Evolutionary conservation across 2,329 filamentous ascomycete genomes (phyloP).

Genomic region (Verticillium alfalfae): DNA sequence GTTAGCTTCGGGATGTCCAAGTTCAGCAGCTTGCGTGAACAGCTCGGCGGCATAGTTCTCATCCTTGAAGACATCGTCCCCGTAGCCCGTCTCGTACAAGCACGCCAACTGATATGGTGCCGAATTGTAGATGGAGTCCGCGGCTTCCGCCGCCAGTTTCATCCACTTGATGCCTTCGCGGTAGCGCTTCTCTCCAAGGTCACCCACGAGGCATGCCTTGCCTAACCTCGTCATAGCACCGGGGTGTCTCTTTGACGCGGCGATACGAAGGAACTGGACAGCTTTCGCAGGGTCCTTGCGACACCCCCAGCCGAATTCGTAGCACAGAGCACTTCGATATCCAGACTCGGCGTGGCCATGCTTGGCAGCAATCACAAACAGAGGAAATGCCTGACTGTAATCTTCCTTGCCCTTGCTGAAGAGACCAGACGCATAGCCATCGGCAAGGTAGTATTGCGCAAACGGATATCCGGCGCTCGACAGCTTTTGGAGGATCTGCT

Average conservation of each 20-base stretch:
- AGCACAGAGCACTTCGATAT: conserved; percentile 88
- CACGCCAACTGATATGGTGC: conserved; percentile 87
- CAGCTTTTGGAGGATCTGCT: conserved; percentile 79
- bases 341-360: conserved; percentile 95
- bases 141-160: conserved; percentile 84
- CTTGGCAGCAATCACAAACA: conserved; percentile 91
- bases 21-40: conserved; percentile 88
- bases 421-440: conserved; percentile 88
- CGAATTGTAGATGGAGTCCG: conserved; percentile 85
- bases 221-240: conserved; percentile 91
- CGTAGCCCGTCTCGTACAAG: conserved; percentile 88
- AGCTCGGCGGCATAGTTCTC: conserved; percentile 86
- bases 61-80: conserved; percentile 90
- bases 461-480: conserved; percentile 89
- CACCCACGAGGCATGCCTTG: conserved; percentile 81
- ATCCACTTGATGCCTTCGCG: conserved; percentile 94
- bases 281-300: conserved; percentile 86
- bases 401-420: conserved; percentile 95
- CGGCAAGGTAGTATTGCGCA: conserved; percentile 94
- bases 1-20: conserved; percentile 82
- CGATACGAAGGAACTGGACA: conserved; percentile 85
- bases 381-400: conserved; percentile 82
- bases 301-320: conserved; percentile 97
- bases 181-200: conserved; percentile 82
- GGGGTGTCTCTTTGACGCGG: conserved; percentile 89